phyloP scores from a whole-genome alignment of 1,284 basidiomycete species.

The Dichomitus squalens region DNA sequence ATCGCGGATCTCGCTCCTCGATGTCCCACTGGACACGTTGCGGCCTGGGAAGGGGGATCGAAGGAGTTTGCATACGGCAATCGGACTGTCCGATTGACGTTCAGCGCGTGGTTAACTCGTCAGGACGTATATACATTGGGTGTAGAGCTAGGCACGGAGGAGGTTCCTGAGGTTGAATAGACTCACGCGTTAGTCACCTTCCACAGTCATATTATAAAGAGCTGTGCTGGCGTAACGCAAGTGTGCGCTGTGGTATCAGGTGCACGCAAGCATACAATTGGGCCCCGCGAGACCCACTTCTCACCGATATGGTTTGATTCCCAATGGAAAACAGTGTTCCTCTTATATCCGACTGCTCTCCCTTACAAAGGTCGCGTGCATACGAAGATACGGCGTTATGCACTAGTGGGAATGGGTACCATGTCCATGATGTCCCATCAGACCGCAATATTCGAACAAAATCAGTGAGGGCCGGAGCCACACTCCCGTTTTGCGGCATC shows the following conservation, averaged over 20 bases:
- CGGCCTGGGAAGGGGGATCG: conserved; percentile 12
- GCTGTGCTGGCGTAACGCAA: background rate
- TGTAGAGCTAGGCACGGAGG: background rate
- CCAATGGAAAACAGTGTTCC: background rate
- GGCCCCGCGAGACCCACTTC: background rate
- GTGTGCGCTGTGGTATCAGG: background rate
- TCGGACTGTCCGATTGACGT: conserved; percentile 9
- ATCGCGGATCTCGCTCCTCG: background rate
- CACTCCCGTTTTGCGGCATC: too few relatives aligned
- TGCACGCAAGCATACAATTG: background rate
- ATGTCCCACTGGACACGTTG: conserved; percentile 18
- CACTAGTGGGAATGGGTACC: background rate
- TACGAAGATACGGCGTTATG: background rate
- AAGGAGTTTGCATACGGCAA: conserved; percentile 10
- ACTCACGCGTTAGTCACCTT: background rate
- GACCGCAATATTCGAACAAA: too few relatives aligned
- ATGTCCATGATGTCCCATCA: too few relatives aligned
- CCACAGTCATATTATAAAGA: background rate
- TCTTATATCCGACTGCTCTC: too few relatives aligned
- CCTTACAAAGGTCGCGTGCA: too few relatives aligned
- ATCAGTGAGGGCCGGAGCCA: too few relatives aligned
- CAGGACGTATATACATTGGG: conserved; percentile 14
- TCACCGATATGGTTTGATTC: background rate
- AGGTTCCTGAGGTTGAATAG: background rate
- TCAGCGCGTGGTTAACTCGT: conserved; percentile 13